Conservation (phyloP, 2,329 filamentous ascomycete species). For the Talaromyces albobiverticillius region DNA sequence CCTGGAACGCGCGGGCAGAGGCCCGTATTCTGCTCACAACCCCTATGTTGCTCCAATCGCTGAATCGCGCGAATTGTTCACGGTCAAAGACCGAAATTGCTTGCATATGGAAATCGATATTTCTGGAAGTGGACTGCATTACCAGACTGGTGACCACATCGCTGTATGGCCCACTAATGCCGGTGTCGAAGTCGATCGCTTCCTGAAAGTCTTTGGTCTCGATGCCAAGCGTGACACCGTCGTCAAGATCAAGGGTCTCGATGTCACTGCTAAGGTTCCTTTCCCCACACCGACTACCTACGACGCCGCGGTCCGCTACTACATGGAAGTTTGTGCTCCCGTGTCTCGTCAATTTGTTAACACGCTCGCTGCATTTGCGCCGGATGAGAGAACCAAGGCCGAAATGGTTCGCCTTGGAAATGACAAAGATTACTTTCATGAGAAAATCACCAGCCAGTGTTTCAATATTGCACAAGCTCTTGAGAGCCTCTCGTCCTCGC, state of each 20-base stretch:
- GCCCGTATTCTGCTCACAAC: constrained; percentile 94
- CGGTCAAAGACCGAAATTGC: constrained; percentile 86
- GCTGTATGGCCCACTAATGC: constrained; percentile 96
- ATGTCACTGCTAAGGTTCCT: constrained; percentile 93
- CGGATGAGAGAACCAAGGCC: constrained; percentile 76
- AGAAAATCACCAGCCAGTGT: constrained; percentile 75
- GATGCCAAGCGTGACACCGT: constrained; percentile 74
- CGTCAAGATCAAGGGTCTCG: constrained; percentile 83
- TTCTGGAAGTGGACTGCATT: constrained; percentile 80
- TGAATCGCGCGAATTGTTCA: constrained; percentile 89
- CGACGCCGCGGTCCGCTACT: constrained; percentile 88
- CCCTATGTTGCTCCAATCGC: constrained; percentile 92
- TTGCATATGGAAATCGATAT: constrained; percentile 95
- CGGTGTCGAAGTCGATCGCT: constrained; percentile 85
- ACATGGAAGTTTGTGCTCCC: constrained; percentile 93
- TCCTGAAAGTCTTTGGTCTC: constrained; percentile 76
- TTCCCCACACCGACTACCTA: constrained; percentile 97
- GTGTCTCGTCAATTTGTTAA: constrained; percentile 94
- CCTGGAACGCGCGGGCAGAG: constrained; percentile 76
- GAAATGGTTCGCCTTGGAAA: constrained; percentile 85
- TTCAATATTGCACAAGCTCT: constrained; percentile 89
- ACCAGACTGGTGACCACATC: constrained; percentile 96
- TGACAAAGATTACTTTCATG: constrained; percentile 94
- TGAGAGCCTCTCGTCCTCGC: constrained; percentile 67
- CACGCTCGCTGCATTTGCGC: constrained; percentile 83